Evolutionary conservation across 2,329 filamentous ascomycete species (phyloP).

Genomic region (Fusarium graminum): DNA sequence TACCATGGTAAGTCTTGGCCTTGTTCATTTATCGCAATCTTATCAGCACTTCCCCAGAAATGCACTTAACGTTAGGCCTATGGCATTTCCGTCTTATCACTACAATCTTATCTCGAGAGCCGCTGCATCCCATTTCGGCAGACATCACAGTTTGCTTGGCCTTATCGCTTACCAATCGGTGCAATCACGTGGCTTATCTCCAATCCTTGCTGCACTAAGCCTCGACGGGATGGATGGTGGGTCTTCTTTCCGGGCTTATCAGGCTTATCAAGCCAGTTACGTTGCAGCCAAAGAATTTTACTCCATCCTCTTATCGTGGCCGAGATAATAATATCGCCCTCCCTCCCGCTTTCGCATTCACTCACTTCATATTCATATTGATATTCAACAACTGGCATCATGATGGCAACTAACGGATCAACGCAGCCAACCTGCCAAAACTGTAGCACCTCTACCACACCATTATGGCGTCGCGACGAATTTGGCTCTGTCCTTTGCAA

Average conservation of each 20-base stretch:
- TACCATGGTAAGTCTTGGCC: conserved; percentile 56
- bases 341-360: conserved; percentile 46
- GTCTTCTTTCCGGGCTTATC: conserved; percentile 47
- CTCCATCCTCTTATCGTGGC: conserved; percentile 57
- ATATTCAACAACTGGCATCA: conserved; percentile 54
- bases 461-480: conserved; percentile 97
- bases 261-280: conserved; percentile 55
- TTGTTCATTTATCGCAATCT: conserved; percentile 27
- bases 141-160: conserved; percentile 8
- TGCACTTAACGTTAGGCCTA: conserved; percentile 17
- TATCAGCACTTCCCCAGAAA: conserved; percentile 15
- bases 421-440: conserved; percentile 97
- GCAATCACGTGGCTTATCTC: conserved; percentile 52
- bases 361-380: conserved; percentile 48
- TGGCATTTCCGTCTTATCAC: conserved; percentile 13
- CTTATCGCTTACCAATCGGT: conserved; percentile 44
- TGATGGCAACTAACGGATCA: conserved; percentile 70
- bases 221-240: conserved; percentile 35
- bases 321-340: conserved; percentile 53
- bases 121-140: conserved; percentile 27
- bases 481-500: conserved; percentile 96
- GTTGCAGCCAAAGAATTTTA: conserved; percentile 53
- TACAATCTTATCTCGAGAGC: conserved; percentile 28
- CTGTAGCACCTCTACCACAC: conserved; percentile 94
- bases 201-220: conserved; percentile 41